These are phyloP conservation scores for Candida rishiriensis DNA, from an alignment of 805 yeast genomes.

Conservation along the genomic window DNA sequence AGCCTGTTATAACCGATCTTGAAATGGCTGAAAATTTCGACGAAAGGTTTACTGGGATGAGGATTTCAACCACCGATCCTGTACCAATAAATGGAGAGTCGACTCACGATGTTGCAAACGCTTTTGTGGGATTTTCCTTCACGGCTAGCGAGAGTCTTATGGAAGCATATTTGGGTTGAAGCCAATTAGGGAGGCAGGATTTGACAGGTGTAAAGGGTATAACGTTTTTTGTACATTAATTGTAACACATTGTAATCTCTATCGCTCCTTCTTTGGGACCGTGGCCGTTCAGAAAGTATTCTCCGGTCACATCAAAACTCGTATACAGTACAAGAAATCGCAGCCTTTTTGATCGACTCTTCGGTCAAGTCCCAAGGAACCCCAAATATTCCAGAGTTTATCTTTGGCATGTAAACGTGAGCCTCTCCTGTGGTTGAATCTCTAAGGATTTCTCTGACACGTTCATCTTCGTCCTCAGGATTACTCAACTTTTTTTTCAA, in stretches of 20 bases:
- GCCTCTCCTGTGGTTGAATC: neutral
- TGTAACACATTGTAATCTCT: neutral
- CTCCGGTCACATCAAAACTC: conserved; percentile 27
- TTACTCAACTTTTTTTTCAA: conserved; percentile 35
- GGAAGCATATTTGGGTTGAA: conserved; percentile 21
- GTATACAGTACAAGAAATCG: conserved; percentile 42
- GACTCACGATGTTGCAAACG: conserved; percentile 4
- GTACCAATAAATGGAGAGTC: conserved; percentile 4
- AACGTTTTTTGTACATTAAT: neutral
- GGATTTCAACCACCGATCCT: conserved; percentile 11
- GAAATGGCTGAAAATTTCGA: conserved; percentile 77
- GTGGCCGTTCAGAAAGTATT: neutral
- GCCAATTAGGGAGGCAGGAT: neutral
- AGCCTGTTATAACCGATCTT: conserved; percentile 72
- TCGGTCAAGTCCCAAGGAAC: conserved; percentile 79
- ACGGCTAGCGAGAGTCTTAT: conserved; percentile 37
- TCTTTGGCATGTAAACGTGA: conserved; percentile 60
- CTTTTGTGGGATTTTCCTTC: conserved; percentile 42
- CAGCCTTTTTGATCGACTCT: conserved; percentile 35
- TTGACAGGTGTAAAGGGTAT: neutral
- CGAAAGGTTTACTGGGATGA: conserved; percentile 65
- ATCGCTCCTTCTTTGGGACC: neutral
- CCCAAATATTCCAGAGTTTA: conserved; percentile 74
- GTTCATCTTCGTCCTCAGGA: conserved; percentile 5
- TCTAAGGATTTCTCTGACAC: neutral